Percentiles rank a stretch among this genome's conserved stretches.
phyloP scores from a whole-genome alignment of 345 rosid species.

The Iberis pinnata region DNA sequence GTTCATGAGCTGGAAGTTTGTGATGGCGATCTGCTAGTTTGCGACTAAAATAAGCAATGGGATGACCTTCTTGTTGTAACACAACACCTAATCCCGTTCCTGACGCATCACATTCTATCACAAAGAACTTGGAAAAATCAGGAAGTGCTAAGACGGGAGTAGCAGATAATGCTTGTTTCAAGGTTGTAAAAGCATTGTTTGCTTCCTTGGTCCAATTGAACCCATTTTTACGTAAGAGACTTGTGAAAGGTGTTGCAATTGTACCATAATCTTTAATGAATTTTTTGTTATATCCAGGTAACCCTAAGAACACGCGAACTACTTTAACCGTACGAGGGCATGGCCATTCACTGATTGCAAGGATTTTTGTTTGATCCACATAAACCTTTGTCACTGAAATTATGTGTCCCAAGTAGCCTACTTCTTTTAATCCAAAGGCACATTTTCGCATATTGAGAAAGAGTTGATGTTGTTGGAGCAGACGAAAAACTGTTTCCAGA shows the following conservation, averaged over 20 bases:
- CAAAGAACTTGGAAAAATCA: background rate
- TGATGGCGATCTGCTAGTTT: background rate
- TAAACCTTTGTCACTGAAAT: no score
- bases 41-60: background rate
- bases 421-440: no score
- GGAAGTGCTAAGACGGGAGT: background rate
- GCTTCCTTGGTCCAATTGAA: background rate
- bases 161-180: background rate
- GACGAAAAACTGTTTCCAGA: no score
- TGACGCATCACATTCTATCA: background rate
- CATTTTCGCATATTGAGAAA: no score
- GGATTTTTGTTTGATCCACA: no score
- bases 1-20: background rate
- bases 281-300: background rate
- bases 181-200: accelerated
- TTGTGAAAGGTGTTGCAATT: background rate
- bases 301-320: background rate
- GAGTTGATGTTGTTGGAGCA: no score
- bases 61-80: background rate
- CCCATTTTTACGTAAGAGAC: no score
- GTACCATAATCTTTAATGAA: background rate
- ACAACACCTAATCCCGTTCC: background rate
- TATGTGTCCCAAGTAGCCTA: no score
- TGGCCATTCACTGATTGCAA: no score
- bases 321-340: no score